Evolutionary conservation across 2,329 filamentous ascomycete genomes (phyloP), one percentile per base, ranked within the genome.

Genomic region (Aureobasidium sp.): DNA sequence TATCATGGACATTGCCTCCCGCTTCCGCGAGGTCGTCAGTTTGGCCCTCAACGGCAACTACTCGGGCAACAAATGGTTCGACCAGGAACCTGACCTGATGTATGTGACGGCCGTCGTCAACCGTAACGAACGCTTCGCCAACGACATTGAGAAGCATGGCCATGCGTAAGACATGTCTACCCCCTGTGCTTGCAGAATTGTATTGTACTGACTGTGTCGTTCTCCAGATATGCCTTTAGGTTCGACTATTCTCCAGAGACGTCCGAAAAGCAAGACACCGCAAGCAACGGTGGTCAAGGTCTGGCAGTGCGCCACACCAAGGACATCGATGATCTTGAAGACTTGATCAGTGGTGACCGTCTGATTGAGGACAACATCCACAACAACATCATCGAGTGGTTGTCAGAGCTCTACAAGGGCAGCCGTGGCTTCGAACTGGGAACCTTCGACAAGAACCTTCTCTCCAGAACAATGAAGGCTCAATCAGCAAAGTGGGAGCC

Each of bases 381-480:
- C 15, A 42, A n/a, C n/a, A 59, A 62, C 27, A 82, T 85, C 51
- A 69, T 80, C 59, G 47, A 69, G 0, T 80, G 79, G 70, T 80
- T 85, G 15, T 68, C 72, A 22, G 44, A 70, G 0, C 67, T 77
- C 0, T 81, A 84, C 64, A 65, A 65, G 0, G 66, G 70, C 0
- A 82, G 77, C 0, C 79, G 82, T 0, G 83, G 82, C 0, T 80
- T 81, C 17, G 81, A 85, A 56, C 64, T 87, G 0, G 84, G 83
- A 0, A 84, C 74, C 1, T 77, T 78, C 64, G 72, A 72, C 42
- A 41, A 68, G 0, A 67, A 70, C 11, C 66, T 84, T 15, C 68
- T 86, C 0, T 70, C 76, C 0, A 73, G 68, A 0, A 72, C 76
- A 0, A 84, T 87, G 70, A 77, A 78, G 31, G 77, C 79, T 37